Percentiles rank a stretch among this genome's conserved stretches.
These are phyloP conservation scores for Pistacia vera DNA, from an alignment of 345 rosid species.

Conservation along the genomic window DNA sequence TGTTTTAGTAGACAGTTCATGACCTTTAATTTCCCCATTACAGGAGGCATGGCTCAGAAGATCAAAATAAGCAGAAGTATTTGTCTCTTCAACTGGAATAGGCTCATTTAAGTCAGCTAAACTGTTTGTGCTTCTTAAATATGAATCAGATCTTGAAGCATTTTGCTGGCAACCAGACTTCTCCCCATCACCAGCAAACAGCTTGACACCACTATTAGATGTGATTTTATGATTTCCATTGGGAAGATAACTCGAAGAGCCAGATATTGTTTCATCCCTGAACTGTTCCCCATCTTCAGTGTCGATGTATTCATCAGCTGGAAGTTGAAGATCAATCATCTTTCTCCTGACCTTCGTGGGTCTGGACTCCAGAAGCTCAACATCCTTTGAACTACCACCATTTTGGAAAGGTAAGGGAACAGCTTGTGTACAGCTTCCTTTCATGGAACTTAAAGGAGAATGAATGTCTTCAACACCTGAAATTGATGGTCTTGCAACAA, in stretches of 20 bases:
- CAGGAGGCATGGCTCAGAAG: slow-evolving; percentile 26
- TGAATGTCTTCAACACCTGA: slow-evolving; percentile 48
- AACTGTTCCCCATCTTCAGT: slow-evolving; percentile 46
- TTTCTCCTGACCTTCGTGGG: slow-evolving; percentile 74
- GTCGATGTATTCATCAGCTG: slow-evolving; percentile 75
- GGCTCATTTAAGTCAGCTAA: slow-evolving; percentile 87
- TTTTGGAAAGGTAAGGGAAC: slow-evolving; percentile 54
- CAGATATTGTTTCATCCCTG: slow-evolving; percentile 38
- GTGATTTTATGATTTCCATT: slow-evolving; percentile 43
- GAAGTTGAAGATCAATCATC: slow-evolving; percentile 85
- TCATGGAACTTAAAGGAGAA: slow-evolving; percentile 58
- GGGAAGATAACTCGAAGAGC: slow-evolving; percentile 45
- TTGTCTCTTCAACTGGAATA: slow-evolving; percentile 50
- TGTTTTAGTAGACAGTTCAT: slow-evolving; percentile 31
- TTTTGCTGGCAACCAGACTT: slow-evolving; percentile 40
- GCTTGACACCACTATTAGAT: slow-evolving; percentile 39
- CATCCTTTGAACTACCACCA: slow-evolving; percentile 52
- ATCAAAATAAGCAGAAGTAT: slow-evolving; percentile 40
- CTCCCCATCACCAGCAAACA: slow-evolving; percentile 30
- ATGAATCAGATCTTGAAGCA: slow-evolving; percentile 42
- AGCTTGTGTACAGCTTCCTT: slow-evolving; percentile 52
- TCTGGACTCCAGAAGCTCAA: slow-evolving; percentile 63
- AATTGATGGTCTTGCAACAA: slow-evolving; percentile 50
- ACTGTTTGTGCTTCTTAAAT: slow-evolving; percentile 38
- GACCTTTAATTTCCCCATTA: slow-evolving; percentile 39